Percentiles rank a stretch among this genome's conserved stretches.
Evolutionary conservation across 2,329 filamentous ascomycete species (phyloP).

Genomic region (Stenocarpella maydis): DNA sequence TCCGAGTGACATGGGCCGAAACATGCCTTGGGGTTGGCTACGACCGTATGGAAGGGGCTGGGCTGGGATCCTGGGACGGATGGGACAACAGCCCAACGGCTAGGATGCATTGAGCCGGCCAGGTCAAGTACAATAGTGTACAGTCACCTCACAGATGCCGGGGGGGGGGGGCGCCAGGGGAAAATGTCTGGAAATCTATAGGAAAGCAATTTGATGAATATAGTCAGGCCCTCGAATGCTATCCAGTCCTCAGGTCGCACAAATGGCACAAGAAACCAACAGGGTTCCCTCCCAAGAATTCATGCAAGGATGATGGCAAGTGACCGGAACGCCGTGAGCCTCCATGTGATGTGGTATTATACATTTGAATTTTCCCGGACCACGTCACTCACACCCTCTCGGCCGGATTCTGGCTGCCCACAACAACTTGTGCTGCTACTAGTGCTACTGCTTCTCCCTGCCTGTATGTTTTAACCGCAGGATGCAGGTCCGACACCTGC

Average conservation of each 20-base stretch:
- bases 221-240: constrained; percentile 21
- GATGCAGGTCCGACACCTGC: constrained; percentile 35
- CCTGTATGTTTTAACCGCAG: constrained; percentile 9
- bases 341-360: not conserved
- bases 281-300: not conserved
- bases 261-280: not conserved
- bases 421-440: not conserved
- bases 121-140: not conserved
- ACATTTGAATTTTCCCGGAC: constrained; percentile 15
- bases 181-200: constrained; percentile 13
- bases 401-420: not conserved
- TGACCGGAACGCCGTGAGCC: constrained; percentile 15
- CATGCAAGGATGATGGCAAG: not conserved
- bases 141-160: constrained; percentile 4
- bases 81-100: not conserved
- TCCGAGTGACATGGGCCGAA: constrained; percentile 28
- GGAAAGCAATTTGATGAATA: constrained; percentile 25
- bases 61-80: not conserved
- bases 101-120: constrained; percentile 24
- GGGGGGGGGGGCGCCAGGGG: not conserved
- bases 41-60: not conserved
- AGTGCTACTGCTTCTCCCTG: not conserved
- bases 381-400: constrained; percentile 30
- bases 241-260: constrained; percentile 21
- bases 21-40: constrained; percentile 22